phyloP scores from a whole-genome alignment of 345 rosid species.

The Erucastrum elatum region DNA sequence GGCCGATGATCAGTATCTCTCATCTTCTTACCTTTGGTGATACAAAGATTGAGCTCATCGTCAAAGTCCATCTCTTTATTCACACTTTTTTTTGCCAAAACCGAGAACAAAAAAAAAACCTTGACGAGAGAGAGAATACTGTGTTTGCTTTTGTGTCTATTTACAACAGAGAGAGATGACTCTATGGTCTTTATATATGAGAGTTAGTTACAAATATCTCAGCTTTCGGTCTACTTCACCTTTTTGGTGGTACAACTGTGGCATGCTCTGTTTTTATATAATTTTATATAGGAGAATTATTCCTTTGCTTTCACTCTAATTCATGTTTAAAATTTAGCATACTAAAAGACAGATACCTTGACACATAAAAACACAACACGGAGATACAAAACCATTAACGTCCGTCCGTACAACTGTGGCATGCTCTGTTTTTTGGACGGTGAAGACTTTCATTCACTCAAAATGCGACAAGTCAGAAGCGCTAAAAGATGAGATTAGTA shows the following conservation, averaged over 20 bases:
- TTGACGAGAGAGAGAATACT: constrained; percentile 1
- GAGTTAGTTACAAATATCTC: neutral
- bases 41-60: constrained; percentile 42
- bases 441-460: constrained; percentile 19
- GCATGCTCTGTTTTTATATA: too few species aligned
- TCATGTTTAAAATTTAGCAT: neutral
- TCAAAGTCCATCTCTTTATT: constrained; percentile 35
- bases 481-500: constrained; percentile 1
- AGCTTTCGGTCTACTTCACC: neutral
- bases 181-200: constrained; percentile 27
- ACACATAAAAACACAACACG: constrained; percentile 26
- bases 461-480: constrained; percentile 23
- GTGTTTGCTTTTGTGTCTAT: neutral
- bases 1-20: too few species aligned
- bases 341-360: constrained; percentile 2
- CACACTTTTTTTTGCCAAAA: neutral
- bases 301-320: constrained; percentile 36
- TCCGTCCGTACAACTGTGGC: constrained; percentile 39
- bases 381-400: constrained; percentile 24
- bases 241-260: constrained; percentile 24
- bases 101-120: neutral
- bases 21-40: constrained; percentile 36
- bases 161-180: neutral
- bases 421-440: constrained; percentile 36
- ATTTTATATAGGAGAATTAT: neutral